Evolutionary conservation across 257 asterid species (phyloP).

Genomic region (Solanum gandarillasii): DNA sequence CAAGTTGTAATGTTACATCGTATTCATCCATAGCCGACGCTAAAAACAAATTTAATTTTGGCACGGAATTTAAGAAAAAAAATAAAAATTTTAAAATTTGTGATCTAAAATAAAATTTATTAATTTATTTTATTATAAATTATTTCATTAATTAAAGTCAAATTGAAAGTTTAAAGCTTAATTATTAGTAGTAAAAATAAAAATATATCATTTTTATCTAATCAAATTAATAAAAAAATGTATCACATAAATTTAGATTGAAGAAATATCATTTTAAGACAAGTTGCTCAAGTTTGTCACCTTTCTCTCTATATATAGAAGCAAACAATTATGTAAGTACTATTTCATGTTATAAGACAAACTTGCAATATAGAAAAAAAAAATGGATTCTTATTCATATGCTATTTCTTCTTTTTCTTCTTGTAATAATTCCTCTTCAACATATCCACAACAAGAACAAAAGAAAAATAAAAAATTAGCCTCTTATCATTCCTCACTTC

Average conservation of each 20-base stretch:
- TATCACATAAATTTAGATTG: not conserved
- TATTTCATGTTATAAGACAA: not conserved
- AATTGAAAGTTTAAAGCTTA: not conserved
- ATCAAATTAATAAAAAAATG: not conserved
- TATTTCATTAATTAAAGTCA: not conserved
- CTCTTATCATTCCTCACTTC: conserved; percentile 26
- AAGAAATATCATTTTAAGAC: not conserved
- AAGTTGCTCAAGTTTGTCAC: not conserved
- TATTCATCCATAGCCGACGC: not conserved
- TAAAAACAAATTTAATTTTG: not conserved
- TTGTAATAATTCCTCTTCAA: not conserved
- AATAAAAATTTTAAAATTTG: not conserved
- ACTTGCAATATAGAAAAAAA: not conserved
- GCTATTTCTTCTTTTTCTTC: not conserved
- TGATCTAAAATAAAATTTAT: not conserved
- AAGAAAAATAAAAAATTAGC: conserved; percentile 1
- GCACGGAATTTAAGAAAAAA: not conserved
- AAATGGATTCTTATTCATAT: conserved; percentile 13
- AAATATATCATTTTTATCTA: not conserved
- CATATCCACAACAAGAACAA: conserved; percentile 3
- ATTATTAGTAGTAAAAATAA: not conserved
- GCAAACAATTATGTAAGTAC: not conserved
- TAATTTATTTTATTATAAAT: not conserved
- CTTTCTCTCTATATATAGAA: not conserved
- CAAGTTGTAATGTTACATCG: not conserved